A percentile compares a stretch with the other conserved stretches of the same genome.
phyloP scores from a whole-genome alignment of 768 basidiomycete species.

The Termitomyces sp. region DNA sequence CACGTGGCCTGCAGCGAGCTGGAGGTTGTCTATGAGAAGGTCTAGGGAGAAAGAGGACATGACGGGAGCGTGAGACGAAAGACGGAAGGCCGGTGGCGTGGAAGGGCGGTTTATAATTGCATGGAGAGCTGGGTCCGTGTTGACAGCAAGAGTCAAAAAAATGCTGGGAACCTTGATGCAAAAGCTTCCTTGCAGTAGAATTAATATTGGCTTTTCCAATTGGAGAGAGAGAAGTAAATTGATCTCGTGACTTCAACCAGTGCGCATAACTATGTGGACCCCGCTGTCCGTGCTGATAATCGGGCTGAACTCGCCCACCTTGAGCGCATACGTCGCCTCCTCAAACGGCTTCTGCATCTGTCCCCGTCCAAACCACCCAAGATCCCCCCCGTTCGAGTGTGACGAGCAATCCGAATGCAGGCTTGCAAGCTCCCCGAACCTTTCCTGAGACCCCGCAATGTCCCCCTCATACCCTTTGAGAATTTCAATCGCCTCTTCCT shows the following conservation, averaged over 20 bases:
- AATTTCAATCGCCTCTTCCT: conserved; percentile 85
- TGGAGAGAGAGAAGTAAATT: no score
- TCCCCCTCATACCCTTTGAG: conserved; percentile 57
- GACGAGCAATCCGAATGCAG: conserved; percentile 88
- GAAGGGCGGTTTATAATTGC: no score
- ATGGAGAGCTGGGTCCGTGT: neutral
- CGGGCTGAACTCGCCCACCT: conserved; percentile 73
- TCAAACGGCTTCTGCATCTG: conserved; percentile 99
- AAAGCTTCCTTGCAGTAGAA: neutral
- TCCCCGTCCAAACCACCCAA: conserved; percentile 77
- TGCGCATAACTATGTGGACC: conserved; percentile 89
- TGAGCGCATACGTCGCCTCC: conserved; percentile 71
- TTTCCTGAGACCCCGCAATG: conserved; percentile 51
- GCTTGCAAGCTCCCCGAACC: conserved; percentile 72
- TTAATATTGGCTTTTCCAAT: neutral
- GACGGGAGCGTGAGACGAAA: neutral
- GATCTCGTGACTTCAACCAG: conserved; percentile 39
- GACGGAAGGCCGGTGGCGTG: neutral
- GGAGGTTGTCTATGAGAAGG: conserved; percentile 7
- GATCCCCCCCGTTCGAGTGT: conserved; percentile 76
- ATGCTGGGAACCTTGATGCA: neutral
- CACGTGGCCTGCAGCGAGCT: conserved; percentile 3
- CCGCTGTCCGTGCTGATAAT: conserved; percentile 90
- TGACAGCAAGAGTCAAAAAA: neutral
- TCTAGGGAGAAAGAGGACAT: conserved; percentile 2